Evolutionary conservation across 2,329 filamentous ascomycete species (phyloP), one percentile per base, ranked within the genome.

Genomic region (Diaporthe amygdali): DNA sequence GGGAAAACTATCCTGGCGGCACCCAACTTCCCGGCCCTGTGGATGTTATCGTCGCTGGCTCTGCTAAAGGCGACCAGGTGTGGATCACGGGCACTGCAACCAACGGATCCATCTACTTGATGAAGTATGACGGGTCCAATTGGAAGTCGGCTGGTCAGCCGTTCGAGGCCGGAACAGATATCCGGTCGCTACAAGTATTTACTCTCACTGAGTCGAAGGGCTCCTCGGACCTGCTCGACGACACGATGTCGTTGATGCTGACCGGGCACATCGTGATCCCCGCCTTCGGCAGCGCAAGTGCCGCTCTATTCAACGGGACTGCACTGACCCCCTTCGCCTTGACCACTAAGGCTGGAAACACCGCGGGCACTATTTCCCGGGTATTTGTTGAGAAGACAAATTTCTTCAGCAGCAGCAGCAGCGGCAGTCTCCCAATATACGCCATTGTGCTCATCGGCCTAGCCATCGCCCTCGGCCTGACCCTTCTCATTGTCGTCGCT

Each of bases 251-350:
- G 5, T 88, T 99, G 44, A 88, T 99, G 82, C 85, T 98, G 63
- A 94, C 94, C n/a, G 96, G 96, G 47, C 89, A 92, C 67, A 89
- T 99, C 75, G 88, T 90, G 74, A 86, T 98, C 22, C 90, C 92
- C 0, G 84, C 84, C 61, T 95, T 95, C 78, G 95, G 96, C 71
- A 92, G 91, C 70, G 94, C 93, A 7, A 97, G 96, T 17, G 95
- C 94, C 10, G 96, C 92, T 9, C 84, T 98, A 34, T 99, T 93
- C 84, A 94, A 98, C 78, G 96, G 96, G 76, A 94, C 91, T 14
- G 84, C 85, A 3, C 91, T 96, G 79, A 86, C 86, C 66, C 96
- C 96, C 0, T 97, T 96, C 80, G 88, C 94, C 49, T 88, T 99
- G 51, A 93, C 95, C 2, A 92, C 90, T 55, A 92, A 87, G 71